A percentile compares a stretch with the other conserved stretches of the same genome.
Evolutionary conservation across 202 grass and related monocot species (phyloP).

Genomic region (Bolboschoenoplectus hybrid): DNA sequence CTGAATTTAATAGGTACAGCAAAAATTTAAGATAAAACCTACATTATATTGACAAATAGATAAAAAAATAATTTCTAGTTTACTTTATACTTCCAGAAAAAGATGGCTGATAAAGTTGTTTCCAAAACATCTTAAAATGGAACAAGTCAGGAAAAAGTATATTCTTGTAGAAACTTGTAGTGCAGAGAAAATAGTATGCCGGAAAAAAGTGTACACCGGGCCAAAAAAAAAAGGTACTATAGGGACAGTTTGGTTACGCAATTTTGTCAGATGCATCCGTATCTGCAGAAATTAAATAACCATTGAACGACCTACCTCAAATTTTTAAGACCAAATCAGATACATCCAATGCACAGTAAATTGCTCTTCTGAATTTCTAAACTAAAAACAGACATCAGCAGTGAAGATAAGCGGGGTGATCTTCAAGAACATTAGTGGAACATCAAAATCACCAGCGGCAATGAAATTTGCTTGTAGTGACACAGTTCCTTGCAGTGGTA

Average conservation of each 20-base stretch:
- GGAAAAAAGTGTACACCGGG: neutral
- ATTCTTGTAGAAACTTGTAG: neutral
- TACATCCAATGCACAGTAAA: neutral
- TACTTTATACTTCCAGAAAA: constrained; percentile 17
- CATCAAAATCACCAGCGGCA: constrained; percentile 48
- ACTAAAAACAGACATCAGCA: constrained; percentile 41
- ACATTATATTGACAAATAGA: neutral
- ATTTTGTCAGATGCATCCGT: neutral
- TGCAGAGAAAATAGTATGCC: neutral
- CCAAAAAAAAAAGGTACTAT: neutral
- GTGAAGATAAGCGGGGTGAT: constrained; percentile 60
- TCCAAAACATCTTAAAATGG: neutral
- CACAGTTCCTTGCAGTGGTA: constrained; percentile 65
- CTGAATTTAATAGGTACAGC: neutral
- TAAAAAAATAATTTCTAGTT: neutral
- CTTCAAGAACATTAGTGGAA: constrained; percentile 75
- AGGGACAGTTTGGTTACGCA: neutral
- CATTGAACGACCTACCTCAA: neutral
- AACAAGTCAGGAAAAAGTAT: neutral
- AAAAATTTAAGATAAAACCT: constrained; percentile 9
- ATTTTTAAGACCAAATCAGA: neutral
- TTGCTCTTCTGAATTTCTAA: constrained; percentile 26
- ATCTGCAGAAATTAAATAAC: neutral
- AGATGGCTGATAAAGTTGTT: constrained; percentile 5
- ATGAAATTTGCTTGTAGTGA: constrained; percentile 91